Evolutionary conservation across 108 stramenopile genomes (phyloP).

Genomic region (Cylindrotheca fusiformis): DNA sequence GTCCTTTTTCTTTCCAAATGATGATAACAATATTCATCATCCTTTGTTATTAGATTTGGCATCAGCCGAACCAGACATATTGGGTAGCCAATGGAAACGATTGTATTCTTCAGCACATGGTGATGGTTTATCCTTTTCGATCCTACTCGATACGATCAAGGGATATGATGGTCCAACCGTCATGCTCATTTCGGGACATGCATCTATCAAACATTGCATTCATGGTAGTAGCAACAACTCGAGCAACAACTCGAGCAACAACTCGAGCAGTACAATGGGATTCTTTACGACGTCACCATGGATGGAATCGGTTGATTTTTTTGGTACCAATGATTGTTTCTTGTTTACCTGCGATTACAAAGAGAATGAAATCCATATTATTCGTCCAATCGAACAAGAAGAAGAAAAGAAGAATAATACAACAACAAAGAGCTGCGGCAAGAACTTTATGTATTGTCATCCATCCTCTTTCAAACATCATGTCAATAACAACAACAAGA

Average conservation of each 20-base stretch:
- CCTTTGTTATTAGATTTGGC: conserved; percentile 25
- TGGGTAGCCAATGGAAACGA: conserved; percentile 50
- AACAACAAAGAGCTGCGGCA: background rate
- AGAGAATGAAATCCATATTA: conserved; percentile 31
- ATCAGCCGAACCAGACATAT: conserved; percentile 42
- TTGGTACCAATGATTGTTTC: conserved; percentile 39
- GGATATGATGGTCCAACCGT: conserved; percentile 56
- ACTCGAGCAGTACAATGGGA: conserved; percentile 35
- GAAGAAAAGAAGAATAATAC: background rate
- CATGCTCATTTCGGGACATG: conserved; percentile 27
- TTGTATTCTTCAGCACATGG: conserved; percentile 47
- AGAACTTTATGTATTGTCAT: conserved; percentile 46
- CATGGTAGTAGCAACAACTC: background rate
- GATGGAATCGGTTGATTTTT: conserved; percentile 31
- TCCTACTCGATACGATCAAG: conserved; percentile 30
- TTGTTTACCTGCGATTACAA: conserved; percentile 39
- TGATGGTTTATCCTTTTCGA: conserved; percentile 52
- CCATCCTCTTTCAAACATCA: conserved; percentile 19
- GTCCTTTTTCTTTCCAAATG: conserved; percentile 44
- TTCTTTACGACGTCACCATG: conserved; percentile 54
- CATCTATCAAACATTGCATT: conserved; percentile 21
- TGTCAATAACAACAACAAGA: too few relatives aligned
- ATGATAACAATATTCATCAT: conserved; percentile 10
- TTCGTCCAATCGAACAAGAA: conserved; percentile 31
- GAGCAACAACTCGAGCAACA: background rate